Conservation (phyloP, 2,329 filamentous ascomycete genomes). For the Neonectria neomacrospora region DNA sequence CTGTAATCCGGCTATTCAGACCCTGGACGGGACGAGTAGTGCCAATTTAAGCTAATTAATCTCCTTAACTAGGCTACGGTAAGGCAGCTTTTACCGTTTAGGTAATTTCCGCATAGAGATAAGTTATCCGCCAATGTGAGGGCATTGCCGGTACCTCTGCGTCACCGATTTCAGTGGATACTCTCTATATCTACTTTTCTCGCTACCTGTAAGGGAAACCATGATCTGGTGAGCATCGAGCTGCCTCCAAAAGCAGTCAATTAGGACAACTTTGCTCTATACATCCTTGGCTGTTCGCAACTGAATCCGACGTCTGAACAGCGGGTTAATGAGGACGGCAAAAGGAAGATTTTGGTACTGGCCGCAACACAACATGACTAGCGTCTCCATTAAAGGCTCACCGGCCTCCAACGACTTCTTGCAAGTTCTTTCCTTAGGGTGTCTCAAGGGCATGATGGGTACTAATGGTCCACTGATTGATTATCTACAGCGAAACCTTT, state of each 20-base stretch:
- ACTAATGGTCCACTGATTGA: neutral
- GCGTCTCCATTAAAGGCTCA: neutral
- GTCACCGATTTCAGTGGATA: constrained; percentile 20
- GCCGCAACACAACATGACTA: constrained; percentile 13
- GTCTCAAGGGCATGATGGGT: too few relatives aligned
- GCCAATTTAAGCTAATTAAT: too few relatives aligned
- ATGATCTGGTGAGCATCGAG: constrained; percentile 2
- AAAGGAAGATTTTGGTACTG: constrained; percentile 27
- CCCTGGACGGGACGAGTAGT: too few relatives aligned
- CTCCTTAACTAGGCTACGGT: too few relatives aligned
- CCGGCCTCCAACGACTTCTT: constrained; percentile 22
- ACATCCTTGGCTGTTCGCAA: neutral
- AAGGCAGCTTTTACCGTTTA: too few relatives aligned
- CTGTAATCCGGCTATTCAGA: too few relatives aligned
- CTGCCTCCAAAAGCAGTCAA: constrained; percentile 9
- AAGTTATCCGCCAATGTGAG: too few relatives aligned
- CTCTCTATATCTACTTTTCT: too few relatives aligned
- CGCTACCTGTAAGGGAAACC: neutral
- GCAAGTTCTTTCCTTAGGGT: constrained; percentile 12
- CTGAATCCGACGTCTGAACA: constrained; percentile 27
- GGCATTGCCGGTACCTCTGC: too few relatives aligned
- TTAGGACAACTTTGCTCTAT: constrained; percentile 14
- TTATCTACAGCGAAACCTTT: constrained; percentile 17
- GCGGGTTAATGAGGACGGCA: constrained; percentile 6
- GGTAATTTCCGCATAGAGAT: too few relatives aligned